Conservation (phyloP, 306 rosid species). For the Adenanthera pavonina region DNA sequence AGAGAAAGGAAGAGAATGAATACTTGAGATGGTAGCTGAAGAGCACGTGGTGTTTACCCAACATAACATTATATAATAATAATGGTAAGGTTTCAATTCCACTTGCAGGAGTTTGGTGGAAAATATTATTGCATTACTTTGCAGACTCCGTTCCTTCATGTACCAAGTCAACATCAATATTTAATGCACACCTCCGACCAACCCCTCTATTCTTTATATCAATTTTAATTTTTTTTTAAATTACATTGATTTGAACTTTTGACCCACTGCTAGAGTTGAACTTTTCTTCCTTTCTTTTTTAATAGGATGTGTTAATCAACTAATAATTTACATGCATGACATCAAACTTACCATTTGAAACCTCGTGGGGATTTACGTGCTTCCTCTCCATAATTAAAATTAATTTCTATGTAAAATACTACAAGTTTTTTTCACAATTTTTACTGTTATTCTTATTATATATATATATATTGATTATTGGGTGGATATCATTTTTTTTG, state of each 20-base stretch:
- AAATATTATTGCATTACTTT: not conserved
- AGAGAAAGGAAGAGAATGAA: not conserved
- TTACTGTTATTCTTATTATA: not conserved
- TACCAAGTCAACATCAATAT: not conserved
- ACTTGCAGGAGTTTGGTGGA: not conserved
- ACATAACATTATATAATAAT: not conserved
- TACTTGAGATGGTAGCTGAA: slow-evolving; percentile 16
- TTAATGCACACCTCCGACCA: not conserved
- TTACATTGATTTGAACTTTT: not conserved
- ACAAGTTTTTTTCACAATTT: not conserved
- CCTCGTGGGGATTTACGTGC: not conserved
- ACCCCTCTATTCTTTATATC: not conserved
- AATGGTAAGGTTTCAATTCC: not conserved
- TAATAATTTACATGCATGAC: not conserved
- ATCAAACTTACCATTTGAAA: not conserved
- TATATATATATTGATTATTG: too few relatives aligned
- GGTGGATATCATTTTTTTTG: too few relatives aligned
- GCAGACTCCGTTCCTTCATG: not conserved
- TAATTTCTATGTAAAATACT: not conserved
- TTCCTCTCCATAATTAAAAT: not conserved
- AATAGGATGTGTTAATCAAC: not conserved
- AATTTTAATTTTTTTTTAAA: too few relatives aligned
- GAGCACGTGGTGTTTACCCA: not conserved
- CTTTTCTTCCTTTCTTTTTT: not conserved
- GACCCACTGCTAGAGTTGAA: not conserved